Base-by-base conservation (phyloP, 2,329 filamentous ascomycete species). In the Neofusicoccum laricinum region DNA sequence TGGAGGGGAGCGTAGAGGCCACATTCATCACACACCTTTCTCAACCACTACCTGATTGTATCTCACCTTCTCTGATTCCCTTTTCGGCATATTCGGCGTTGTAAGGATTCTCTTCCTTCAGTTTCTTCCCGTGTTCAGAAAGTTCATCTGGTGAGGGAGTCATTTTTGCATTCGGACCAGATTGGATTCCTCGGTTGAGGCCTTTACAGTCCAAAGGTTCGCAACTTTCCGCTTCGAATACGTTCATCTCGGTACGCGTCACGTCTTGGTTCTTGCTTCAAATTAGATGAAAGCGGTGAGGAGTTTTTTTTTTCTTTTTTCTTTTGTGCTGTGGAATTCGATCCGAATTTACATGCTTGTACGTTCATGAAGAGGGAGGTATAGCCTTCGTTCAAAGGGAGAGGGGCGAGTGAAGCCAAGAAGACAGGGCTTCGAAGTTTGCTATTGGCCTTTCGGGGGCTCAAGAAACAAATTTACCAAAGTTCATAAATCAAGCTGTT, bases 1-100 rank as follows among this genome's bases (percentile, higher is more conserved):
- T 63, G 61, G 61, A 51, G 61, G 4, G 61, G 61, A 41, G 61
- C 61, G 25, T 63, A 51, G n/a, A 46, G n/a, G 1, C 17, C n/a
- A 45, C 14, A 11, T 30, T 15, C 8, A 25, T 17, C 10, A 30
- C 8, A 19, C 3, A 17, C 25, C 15, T 45, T 34, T 15, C 53
- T 19, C 40, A 38, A 19, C 14, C 30, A 34, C 21, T 14, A 36
- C 40, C 53, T 34, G 53, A 46, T 46, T 59, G 55, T 59, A 59
- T 59, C 46, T 17, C 30, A 19, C 25, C 15, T 21, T 46, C 25
- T 46, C 21, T 21, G n/a, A 46, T 46, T 36, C 36, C n/a, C 40
- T 32, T 59, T 34, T 46, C 30, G 55, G 55, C 55, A 59, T 59
- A 30, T 36, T 17, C 10, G 55, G 55, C 55, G 55, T 34, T 46